These are phyloP conservation scores for Yamadazyma akitaensis DNA, from an alignment of 805 yeast species.

Conservation along the genomic window DNA sequence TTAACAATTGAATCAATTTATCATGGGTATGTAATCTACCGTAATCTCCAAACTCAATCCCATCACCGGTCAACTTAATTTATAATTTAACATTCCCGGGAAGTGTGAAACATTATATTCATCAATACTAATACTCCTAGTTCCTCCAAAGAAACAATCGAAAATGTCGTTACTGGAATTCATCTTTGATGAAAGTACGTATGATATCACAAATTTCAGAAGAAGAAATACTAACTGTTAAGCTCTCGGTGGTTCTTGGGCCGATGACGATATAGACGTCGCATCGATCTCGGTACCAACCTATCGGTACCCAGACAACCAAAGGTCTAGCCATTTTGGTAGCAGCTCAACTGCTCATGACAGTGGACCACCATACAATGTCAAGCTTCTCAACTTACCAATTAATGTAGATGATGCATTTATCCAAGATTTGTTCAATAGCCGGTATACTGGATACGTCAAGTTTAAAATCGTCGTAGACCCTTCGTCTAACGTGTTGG, in stretches of 20 bases:
- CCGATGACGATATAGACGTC: conserved; percentile 44
- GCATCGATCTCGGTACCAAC: conserved; percentile 46
- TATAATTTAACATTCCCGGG: too few species aligned
- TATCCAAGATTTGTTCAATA: conserved; percentile 57
- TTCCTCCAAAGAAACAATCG: conserved; percentile 45
- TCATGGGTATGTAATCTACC: conserved; percentile 11
- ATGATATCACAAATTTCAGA: neutral
- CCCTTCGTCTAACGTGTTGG: conserved; percentile 36
- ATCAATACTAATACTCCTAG: conserved; percentile 15
- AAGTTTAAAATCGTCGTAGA: conserved; percentile 64
- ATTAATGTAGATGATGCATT: conserved; percentile 48
- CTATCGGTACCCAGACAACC: conserved; percentile 18
- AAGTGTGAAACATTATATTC: neutral
- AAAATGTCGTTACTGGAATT: conserved; percentile 47
- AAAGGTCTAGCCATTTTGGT: conserved; percentile 7
- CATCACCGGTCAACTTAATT: too few species aligned
- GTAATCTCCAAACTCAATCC: too few species aligned
- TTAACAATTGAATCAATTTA: neutral
- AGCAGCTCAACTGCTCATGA: conserved; percentile 11
- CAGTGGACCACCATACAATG: conserved; percentile 59
- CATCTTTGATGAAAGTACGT: conserved; percentile 44
- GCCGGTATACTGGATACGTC: conserved; percentile 55
- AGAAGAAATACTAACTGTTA: conserved; percentile 15
- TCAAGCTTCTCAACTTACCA: conserved; percentile 61
- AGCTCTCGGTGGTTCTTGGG: conserved; percentile 49